These are phyloP conservation scores for Dacryopinax primogenitus DNA, from an alignment of 768 basidiomycete species.

Conservation along the genomic window DNA sequence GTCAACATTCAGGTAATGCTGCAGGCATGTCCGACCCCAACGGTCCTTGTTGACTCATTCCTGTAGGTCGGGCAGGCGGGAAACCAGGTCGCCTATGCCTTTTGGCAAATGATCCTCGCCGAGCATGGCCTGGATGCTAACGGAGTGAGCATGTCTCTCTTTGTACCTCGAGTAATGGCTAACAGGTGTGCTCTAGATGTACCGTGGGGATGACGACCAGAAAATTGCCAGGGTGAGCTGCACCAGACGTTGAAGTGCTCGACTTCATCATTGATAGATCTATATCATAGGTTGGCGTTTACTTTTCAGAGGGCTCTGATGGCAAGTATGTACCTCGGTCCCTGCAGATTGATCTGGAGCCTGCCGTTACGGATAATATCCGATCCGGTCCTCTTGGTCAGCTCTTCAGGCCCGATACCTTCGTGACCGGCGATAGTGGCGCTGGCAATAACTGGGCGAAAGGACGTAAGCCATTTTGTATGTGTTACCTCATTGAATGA, in stretches of 20 bases:
- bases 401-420: slow-evolving; percentile 83
- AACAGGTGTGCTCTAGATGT: slow-evolving; percentile 34
- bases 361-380: slow-evolving; percentile 73
- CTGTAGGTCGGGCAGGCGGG: slow-evolving; percentile 56
- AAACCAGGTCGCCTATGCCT: slow-evolving; percentile 49
- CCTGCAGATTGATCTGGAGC: slow-evolving; percentile 81
- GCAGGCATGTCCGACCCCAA: neutral
- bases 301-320: slow-evolving; percentile 53
- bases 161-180: slow-evolving; percentile 10
- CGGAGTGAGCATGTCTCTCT: slow-evolving; percentile 42
- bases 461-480: slow-evolving; percentile 54
- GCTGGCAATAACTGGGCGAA: slow-evolving; percentile 96
- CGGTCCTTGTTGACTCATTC: slow-evolving; percentile 6
- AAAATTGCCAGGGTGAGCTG: slow-evolving; percentile 56
- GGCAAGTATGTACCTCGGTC: slow-evolving; percentile 78
- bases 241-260: slow-evolving; percentile 2
- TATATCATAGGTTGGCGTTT: slow-evolving; percentile 54
- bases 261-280: neutral
- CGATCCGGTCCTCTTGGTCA: slow-evolving; percentile 54
- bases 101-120: slow-evolving; percentile 77
- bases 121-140: slow-evolving; percentile 70
- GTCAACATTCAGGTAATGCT: slow-evolving; percentile 61
- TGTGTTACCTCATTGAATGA: neutral
- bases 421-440: slow-evolving; percentile 45
- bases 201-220: slow-evolving; percentile 57